Percentiles rank a stretch among this genome's conserved stretches.
Conservation (phyloP, 1,284 basidiomycete species). For the Puccinia hordei region DNA sequence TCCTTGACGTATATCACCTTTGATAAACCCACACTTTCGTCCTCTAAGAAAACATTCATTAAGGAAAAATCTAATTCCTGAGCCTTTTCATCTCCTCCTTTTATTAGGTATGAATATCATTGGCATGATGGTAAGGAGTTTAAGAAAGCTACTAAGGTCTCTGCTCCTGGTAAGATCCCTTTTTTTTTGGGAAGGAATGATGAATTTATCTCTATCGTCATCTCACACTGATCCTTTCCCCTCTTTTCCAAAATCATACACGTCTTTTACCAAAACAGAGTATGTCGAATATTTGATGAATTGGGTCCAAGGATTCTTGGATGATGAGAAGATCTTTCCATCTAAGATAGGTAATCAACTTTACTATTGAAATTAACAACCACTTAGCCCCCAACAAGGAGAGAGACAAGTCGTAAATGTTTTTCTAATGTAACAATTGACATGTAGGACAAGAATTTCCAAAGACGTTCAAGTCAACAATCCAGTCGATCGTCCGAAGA, state of each 20-base stretch:
- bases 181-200: background rate
- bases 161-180: constrained; percentile 67
- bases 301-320: constrained; percentile 90
- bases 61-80: no score
- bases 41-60: no score
- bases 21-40: no score
- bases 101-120: constrained; percentile 72
- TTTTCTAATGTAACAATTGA: background rate
- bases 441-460: constrained; percentile 67
- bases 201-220: background rate
- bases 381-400: background rate
- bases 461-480: constrained; percentile 82
- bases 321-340: constrained; percentile 90
- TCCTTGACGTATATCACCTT: background rate
- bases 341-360: constrained; percentile 77
- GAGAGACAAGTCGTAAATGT: background rate
- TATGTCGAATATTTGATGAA: constrained; percentile 99
- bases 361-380: no score
- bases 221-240: background rate
- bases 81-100: background rate
- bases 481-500: constrained; percentile 86
- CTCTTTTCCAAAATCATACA: background rate
- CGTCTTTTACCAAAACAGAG: constrained; percentile 61
- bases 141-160: constrained; percentile 87
- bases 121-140: constrained; percentile 90